Base-by-base conservation (phyloP, 1,139 yeast genomes). In the Spathaspora sp. region DNA sequence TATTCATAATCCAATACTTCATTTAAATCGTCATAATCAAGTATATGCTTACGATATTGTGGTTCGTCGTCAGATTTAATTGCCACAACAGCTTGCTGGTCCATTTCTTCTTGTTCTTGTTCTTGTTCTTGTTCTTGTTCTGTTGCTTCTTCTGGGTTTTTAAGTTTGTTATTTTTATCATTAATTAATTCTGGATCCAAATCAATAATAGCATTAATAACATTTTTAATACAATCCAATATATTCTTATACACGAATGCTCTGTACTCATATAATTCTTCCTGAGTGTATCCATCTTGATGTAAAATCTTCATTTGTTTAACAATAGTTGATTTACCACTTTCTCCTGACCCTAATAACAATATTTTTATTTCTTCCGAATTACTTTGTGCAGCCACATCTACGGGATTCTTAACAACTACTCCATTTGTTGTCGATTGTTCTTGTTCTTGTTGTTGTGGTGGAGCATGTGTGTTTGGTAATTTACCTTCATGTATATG, bases 251-350 rank as follows among this genome's bases (percentile, higher is more conserved):
- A 84, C 17, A 86, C 87, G 55, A 84, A 82, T 0, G 90, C 88
- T 56, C 78, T 80, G 62, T 83, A 84, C 49, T 84, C 89, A 48
- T 72, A 64, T 40, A 82, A 63, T 60, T 86, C 95, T 46, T 83
- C 81, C 42, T 73, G 71, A 1, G 84, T 60, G 59, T 83, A 86
- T 4, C 91, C 93, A 56, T 80, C 75, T 56, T 85, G 86, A 59
- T 85, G 90, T 46, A 86, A 66, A 44, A 86, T 84, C 60, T 84
- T 86, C 72, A 86, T 76, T 63, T 86, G 93, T 59, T 85, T 86
- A 43, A 86, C 78, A 42, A 86, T 81, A 4, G 93, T 86, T 2
- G 90, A 83, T 58, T 86, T 86, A 13, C 93, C 93, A 56, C 86
- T 79, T 59, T 86, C 95, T 23, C 93, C 95, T 0, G 91, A 82